Conservation (phyloP, 2,329 filamentous ascomycete genomes). For the Penicillium paneum region DNA sequence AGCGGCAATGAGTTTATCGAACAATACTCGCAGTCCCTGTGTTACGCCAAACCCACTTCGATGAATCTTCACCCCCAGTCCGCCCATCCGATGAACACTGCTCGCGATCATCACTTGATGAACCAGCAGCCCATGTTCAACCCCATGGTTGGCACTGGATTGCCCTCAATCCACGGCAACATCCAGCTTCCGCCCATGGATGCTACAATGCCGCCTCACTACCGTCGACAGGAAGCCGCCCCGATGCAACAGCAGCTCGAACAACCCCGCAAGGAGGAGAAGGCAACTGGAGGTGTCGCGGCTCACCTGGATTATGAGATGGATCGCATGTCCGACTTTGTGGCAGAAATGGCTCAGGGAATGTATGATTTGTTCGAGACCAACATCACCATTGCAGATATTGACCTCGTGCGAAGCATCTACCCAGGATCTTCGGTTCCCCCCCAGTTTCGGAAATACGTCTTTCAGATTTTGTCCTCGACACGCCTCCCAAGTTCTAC, state of each 20-base stretch:
- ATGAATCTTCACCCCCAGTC: slow-evolving; percentile 34
- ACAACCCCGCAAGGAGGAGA: slow-evolving; percentile 56
- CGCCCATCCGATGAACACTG: slow-evolving; percentile 30
- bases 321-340: slow-evolving; percentile 93
- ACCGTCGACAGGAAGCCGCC: slow-evolving; percentile 40
- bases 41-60: slow-evolving; percentile 38
- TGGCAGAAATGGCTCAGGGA: slow-evolving; percentile 80
- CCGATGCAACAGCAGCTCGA: slow-evolving; percentile 35
- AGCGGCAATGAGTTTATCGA: slow-evolving; percentile 47
- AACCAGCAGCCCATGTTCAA: slow-evolving; percentile 38
- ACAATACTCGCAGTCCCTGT: slow-evolving; percentile 44
- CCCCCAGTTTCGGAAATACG: slow-evolving; percentile 82
- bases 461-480: slow-evolving; percentile 83
- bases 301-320: slow-evolving; percentile 95
- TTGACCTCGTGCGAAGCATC: slow-evolving; percentile 63
- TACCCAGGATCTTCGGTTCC: slow-evolving; percentile 61
- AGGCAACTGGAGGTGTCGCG: slow-evolving; percentile 78
- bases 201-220: slow-evolving; percentile 40
- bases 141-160: slow-evolving; percentile 28
- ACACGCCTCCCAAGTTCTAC: slow-evolving; percentile 87
- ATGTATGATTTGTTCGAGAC: slow-evolving; percentile 61
- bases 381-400: slow-evolving; percentile 58
- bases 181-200: slow-evolving; percentile 43
- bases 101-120: slow-evolving; percentile 35
- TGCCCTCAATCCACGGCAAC: slow-evolving; percentile 43